These are phyloP conservation scores for Ramalina intermedia DNA, from an alignment of 495 filamentous ascomycete species.

Conservation along the genomic window DNA sequence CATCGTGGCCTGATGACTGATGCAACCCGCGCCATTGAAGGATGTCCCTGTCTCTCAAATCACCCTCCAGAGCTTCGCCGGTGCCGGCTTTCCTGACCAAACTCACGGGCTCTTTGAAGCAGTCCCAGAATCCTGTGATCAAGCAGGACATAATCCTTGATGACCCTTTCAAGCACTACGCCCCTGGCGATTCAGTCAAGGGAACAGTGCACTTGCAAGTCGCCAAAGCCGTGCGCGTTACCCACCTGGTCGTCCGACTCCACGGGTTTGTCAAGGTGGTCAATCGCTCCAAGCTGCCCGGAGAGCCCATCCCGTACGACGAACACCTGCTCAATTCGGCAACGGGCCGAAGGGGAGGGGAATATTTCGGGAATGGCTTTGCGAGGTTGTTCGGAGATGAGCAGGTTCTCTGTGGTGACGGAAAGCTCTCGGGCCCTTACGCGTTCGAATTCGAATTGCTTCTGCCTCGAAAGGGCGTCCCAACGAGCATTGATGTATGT, in stretches of 20 bases:
- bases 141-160: slow-evolving; percentile 67
- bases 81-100: slow-evolving; percentile 32
- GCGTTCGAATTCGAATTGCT: slow-evolving; percentile 86
- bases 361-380: slow-evolving; percentile 71
- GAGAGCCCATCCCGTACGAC: slow-evolving; percentile 37
- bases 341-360: slow-evolving; percentile 39
- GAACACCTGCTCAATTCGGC: slow-evolving; percentile 27
- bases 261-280: slow-evolving; percentile 84
- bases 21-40: neutral
- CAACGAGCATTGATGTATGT: slow-evolving; percentile 87
- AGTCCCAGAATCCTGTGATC: slow-evolving; percentile 56
- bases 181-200: slow-evolving; percentile 47
- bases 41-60: slow-evolving; percentile 4
- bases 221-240: slow-evolving; percentile 69
- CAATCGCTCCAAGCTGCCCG: slow-evolving; percentile 53
- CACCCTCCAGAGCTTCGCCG: neutral
- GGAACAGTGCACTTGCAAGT: slow-evolving; percentile 72
- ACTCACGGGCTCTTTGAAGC: slow-evolving; percentile 44
- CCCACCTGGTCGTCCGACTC: slow-evolving; percentile 75
- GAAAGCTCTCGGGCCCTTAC: slow-evolving; percentile 67
- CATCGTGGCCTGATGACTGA: no score
- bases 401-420: slow-evolving; percentile 77
- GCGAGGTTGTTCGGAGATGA: slow-evolving; percentile 86
- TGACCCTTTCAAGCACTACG: slow-evolving; percentile 80
- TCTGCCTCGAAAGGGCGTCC: slow-evolving; percentile 62